Conservation (phyloP, 768 basidiomycete species). For the Suillus brevipes region DNA sequence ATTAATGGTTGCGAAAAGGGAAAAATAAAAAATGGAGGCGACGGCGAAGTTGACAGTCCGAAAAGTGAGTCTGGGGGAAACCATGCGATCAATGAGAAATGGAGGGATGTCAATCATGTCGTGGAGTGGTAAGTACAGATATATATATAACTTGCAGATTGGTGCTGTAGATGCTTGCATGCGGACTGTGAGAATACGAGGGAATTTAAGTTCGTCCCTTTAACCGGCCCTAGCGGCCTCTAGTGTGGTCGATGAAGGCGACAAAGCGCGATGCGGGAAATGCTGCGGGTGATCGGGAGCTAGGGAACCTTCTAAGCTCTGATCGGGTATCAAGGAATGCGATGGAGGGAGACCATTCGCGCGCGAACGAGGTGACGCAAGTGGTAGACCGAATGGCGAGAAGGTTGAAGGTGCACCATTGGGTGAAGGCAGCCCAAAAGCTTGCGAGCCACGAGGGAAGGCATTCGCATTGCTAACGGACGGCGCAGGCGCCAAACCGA, state of each 20-base stretch:
- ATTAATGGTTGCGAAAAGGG: constrained; percentile 31
- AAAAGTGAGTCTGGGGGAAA: constrained; percentile 16
- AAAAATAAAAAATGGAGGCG: constrained; percentile 31
- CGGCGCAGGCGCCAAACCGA: constrained; percentile 25
- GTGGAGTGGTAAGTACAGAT: constrained; percentile 39
- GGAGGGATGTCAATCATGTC: constrained; percentile 34
- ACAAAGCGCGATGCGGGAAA: constrained; percentile 41
- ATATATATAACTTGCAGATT: constrained; percentile 42
- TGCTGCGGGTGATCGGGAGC: constrained; percentile 38
- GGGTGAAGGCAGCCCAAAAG: constrained; percentile 30
- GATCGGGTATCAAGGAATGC: constrained; percentile 39
- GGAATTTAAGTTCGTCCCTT: constrained; percentile 39
- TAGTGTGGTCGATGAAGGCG: constrained; percentile 39
- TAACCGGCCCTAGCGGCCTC: constrained; percentile 41
- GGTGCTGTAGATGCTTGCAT: constrained; percentile 41
- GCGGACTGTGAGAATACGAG: constrained; percentile 39
- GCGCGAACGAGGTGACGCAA: constrained; percentile 32
- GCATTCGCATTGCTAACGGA: constrained; percentile 27
- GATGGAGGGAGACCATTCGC: constrained; percentile 27
- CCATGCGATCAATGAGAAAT: constrained; percentile 34
- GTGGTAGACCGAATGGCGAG: constrained; percentile 35
- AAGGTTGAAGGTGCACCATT: constrained; percentile 25
- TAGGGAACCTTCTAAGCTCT: constrained; percentile 31
- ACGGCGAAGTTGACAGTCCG: constrained; percentile 18
- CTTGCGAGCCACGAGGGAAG: constrained; percentile 31